These are phyloP conservation scores for Lactarius indigo DNA, from an alignment of 768 basidiomycete genomes.

Conservation along the genomic window DNA sequence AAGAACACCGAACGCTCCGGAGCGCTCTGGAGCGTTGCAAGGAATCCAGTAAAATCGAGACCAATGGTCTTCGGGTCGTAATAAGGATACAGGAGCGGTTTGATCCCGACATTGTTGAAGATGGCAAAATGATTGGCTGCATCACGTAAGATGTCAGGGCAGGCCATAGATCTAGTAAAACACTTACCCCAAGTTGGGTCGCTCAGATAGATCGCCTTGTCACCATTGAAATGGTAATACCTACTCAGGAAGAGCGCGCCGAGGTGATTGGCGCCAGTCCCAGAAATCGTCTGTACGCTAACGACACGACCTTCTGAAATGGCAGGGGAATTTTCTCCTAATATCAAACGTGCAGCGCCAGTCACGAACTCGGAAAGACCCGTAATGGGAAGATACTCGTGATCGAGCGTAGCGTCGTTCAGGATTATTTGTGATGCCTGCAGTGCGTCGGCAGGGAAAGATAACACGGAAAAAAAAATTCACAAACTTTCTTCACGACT, in stretches of 20 bases:
- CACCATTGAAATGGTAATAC: constrained; percentile 70
- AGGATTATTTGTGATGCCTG: constrained; percentile 74
- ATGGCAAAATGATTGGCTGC: constrained; percentile 87
- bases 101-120: constrained; percentile 85
- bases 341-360: constrained; percentile 78
- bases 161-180: constrained; percentile 7
- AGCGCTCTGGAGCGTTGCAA: constrained; percentile 56
- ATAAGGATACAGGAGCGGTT: constrained; percentile 88
- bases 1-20: constrained; percentile 80
- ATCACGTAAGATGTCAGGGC: background rate
- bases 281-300: constrained; percentile 91
- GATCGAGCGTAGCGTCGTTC: constrained; percentile 70
- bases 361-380: constrained; percentile 80
- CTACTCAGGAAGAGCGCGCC: constrained; percentile 81
- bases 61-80: constrained; percentile 89
- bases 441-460: background rate
- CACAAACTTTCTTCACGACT: constrained; percentile 79
- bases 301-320: constrained; percentile 67
- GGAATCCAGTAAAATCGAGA: constrained; percentile 72
- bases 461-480: background rate
- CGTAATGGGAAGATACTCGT: constrained; percentile 90
- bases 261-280: constrained; percentile 94
- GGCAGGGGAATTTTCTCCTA: constrained; percentile 68
- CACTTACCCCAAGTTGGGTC: constrained; percentile 91
- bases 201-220: constrained; percentile 77